phyloP scores from a whole-genome alignment of 2,329 filamentous ascomycete species.

The Westerdykella sp. region DNA sequence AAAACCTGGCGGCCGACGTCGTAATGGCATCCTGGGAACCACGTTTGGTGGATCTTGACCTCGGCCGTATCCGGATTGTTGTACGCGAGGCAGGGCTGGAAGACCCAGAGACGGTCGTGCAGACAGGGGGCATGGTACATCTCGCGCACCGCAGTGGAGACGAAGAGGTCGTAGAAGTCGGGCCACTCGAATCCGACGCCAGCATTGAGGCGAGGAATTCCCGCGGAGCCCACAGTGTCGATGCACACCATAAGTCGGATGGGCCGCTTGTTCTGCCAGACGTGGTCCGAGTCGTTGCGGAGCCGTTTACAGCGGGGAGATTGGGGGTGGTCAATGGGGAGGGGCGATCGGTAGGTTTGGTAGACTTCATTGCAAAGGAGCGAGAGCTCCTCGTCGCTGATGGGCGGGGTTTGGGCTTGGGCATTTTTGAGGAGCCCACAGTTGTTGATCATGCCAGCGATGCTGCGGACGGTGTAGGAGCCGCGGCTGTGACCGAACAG shows the following conservation, averaged over 20 bases:
- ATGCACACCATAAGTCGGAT: slow-evolving; percentile 30
- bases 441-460: slow-evolving; percentile 42
- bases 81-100: slow-evolving; percentile 28
- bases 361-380: slow-evolving; percentile 29
- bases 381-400: slow-evolving; percentile 13
- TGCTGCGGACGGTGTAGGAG: slow-evolving; percentile 40
- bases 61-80: slow-evolving; percentile 6
- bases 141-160: slow-evolving; percentile 27
- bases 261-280: slow-evolving; percentile 28
- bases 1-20: slow-evolving; percentile 33
- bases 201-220: slow-evolving; percentile 30
- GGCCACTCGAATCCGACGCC: slow-evolving; percentile 33
- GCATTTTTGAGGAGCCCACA: slow-evolving; percentile 34
- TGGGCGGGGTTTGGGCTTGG: slow-evolving; percentile 4
- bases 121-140: slow-evolving; percentile 30
- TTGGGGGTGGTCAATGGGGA: slow-evolving; percentile 23
- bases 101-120: slow-evolving; percentile 32
- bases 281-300: slow-evolving; percentile 11
- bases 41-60: slow-evolving; percentile 21
- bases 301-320: slow-evolving; percentile 17
- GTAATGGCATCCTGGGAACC: slow-evolving; percentile 37
- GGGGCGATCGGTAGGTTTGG: slow-evolving; percentile 25
- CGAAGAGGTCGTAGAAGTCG: slow-evolving; percentile 32
- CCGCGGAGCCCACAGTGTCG: slow-evolving; percentile 32
- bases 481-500: slow-evolving; percentile 43